Evolutionary conservation across 805 yeast genomes (phyloP).

Genomic region (Yarrowia porcina): DNA sequence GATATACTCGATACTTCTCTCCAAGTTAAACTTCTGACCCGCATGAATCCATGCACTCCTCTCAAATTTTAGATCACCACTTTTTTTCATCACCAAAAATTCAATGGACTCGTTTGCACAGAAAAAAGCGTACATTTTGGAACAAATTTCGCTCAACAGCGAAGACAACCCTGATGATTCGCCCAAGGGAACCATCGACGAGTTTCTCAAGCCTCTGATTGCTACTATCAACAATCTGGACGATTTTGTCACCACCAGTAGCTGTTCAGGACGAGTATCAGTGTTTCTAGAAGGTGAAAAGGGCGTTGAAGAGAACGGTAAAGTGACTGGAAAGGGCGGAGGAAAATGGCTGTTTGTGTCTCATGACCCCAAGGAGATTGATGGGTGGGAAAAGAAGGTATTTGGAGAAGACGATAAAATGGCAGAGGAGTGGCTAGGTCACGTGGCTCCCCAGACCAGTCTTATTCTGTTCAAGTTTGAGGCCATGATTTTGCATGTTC

Average conservation of each 20-base stretch:
- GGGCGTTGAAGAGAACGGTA: conserved; percentile 33
- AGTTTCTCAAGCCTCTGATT: conserved; percentile 67
- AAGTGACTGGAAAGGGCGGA: conserved; percentile 82
- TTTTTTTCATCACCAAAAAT: background rate
- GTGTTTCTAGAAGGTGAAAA: conserved; percentile 77
- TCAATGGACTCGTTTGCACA: conserved; percentile 56
- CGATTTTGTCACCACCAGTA: conserved; percentile 80
- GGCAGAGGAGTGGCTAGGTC: background rate
- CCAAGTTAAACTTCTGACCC: background rate
- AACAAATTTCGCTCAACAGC: conserved; percentile 49
- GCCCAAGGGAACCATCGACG: conserved; percentile 86
- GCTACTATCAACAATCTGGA: conserved; percentile 57
- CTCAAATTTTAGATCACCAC: background rate
- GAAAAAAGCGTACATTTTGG: conserved; percentile 54
- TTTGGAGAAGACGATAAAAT: background rate
- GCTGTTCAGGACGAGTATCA: conserved; percentile 84
- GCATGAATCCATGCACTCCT: background rate
- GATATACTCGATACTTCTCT: no score
- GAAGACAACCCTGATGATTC: conserved; percentile 48
- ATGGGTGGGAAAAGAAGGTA: conserved; percentile 32
- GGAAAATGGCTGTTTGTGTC: conserved; percentile 82
- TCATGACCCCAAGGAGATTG: conserved; percentile 53
- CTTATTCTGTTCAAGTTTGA: conserved; percentile 75
- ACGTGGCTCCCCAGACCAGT: conserved; percentile 48
- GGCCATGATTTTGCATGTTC: conserved; percentile 80